Evolutionary conservation across 768 basidiomycete genomes (phyloP).

Genomic region (Pulveroboletus sp.): DNA sequence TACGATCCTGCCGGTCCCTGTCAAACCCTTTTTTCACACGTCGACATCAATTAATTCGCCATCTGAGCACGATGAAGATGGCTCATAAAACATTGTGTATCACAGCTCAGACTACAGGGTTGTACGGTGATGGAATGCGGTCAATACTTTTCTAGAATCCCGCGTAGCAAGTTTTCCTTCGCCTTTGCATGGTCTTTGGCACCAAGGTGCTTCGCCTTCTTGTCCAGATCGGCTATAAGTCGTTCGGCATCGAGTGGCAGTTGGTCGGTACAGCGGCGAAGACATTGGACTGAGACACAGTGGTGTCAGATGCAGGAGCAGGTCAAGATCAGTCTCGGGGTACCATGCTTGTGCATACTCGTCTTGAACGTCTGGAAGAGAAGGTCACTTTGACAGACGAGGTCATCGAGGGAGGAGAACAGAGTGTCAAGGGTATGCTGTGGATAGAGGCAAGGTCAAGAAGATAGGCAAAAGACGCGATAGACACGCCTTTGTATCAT

Average conservation of each 20-base stretch:
- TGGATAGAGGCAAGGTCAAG: constrained; percentile 12
- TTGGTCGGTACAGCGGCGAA: constrained; percentile 37
- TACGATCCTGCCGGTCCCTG: neutral
- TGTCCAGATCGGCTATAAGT: constrained; percentile 48
- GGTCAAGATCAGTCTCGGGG: constrained; percentile 3
- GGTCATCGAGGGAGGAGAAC: constrained; percentile 43
- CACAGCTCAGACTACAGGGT: constrained; percentile 5
- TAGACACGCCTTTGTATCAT: constrained; percentile 41
- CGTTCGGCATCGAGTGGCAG: constrained; percentile 51
- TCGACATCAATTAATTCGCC: constrained; percentile 1
- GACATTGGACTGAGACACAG: constrained; percentile 39
- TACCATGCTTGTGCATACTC: constrained; percentile 46
- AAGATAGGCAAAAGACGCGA: neutral
- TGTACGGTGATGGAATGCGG: neutral
- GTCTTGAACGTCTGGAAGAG: constrained; percentile 49
- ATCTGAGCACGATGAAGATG: neutral
- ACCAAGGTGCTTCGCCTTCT: constrained; percentile 41
- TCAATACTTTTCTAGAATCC: constrained; percentile 32
- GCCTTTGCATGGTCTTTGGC: constrained; percentile 31
- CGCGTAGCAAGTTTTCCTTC: constrained; percentile 32
- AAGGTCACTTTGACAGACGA: constrained; percentile 43
- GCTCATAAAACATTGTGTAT: neutral
- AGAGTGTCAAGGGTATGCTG: constrained; percentile 43
- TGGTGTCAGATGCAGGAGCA: constrained; percentile 5
- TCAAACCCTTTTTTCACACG: constrained; percentile 23